Conservation (phyloP, 1,284 basidiomycete species). For the Coniophora puteana region DNA sequence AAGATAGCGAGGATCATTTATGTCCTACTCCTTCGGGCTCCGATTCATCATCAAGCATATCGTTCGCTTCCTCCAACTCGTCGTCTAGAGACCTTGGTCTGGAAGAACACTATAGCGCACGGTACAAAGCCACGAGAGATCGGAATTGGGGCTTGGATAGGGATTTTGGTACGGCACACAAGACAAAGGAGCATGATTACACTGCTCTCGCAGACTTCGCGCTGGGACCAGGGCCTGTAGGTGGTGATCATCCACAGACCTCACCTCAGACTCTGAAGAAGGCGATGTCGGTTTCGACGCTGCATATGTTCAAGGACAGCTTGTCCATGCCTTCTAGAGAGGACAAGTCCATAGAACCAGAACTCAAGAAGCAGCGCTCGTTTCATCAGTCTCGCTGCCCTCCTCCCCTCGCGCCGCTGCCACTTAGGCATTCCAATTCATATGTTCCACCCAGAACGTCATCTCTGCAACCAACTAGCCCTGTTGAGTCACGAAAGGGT, state of each 20-base stretch:
- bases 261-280: conserved; percentile 49
- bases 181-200: conserved; percentile 1
- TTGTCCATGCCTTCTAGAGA: conserved; percentile 7
- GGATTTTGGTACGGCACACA: not conserved
- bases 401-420: conserved; percentile 36
- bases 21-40: conserved; percentile 21
- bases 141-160: not conserved
- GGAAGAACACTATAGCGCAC: conserved; percentile 19
- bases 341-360: too few species aligned
- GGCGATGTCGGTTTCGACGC: conserved; percentile 52
- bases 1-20: conserved; percentile 14
- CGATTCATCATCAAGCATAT: conserved; percentile 36
- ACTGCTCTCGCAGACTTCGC: conserved; percentile 4
- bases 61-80: conserved; percentile 39
- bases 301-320: conserved; percentile 32
- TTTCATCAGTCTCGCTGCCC: conserved; percentile 42
- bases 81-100: conserved; percentile 21
- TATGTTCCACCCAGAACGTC: conserved; percentile 20
- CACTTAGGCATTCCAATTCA: conserved; percentile 29
- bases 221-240: not conserved
- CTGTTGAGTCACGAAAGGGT: conserved; percentile 1
- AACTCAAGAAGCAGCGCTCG: conserved; percentile 40
- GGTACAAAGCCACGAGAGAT: conserved; percentile 15
- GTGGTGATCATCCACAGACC: conserved; percentile 3
- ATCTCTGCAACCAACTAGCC: conserved; percentile 16